These are phyloP conservation scores for Neurospora crassa DNA, from an alignment of 2,329 filamentous ascomycete species.

Conservation along the genomic window DNA sequence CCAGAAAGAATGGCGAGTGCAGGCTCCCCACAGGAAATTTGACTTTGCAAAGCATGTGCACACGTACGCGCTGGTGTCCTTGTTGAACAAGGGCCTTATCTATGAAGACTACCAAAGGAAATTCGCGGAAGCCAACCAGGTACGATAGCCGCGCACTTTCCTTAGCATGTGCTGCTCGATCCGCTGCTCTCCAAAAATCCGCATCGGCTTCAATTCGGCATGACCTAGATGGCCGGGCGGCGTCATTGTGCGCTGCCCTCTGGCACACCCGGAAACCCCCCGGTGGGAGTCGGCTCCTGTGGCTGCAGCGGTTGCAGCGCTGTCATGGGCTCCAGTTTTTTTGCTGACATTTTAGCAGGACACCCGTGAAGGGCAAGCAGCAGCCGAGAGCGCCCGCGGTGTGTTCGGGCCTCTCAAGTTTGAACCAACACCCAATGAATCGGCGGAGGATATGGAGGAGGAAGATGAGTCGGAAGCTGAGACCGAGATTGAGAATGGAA, in stretches of 20 bases:
- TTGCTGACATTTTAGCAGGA: constrained; percentile 37
- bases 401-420: constrained; percentile 47
- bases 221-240: not conserved
- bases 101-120: constrained; percentile 52
- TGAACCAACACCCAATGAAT: constrained; percentile 31
- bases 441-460: constrained; percentile 25
- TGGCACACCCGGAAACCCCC: constrained; percentile 7
- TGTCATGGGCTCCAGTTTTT: not conserved
- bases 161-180: constrained; percentile 2
- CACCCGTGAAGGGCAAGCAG: constrained; percentile 36
- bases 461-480: constrained; percentile 26
- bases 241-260: constrained; percentile 9
- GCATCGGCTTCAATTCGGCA: constrained; percentile 4
- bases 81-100: constrained; percentile 54
- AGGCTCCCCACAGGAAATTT: constrained; percentile 52
- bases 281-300: constrained; percentile 6
- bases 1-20: constrained; percentile 58
- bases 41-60: constrained; percentile 56
- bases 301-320: not conserved
- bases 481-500: constrained; percentile 30
- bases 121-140: constrained; percentile 36
- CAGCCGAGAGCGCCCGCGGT: constrained; percentile 39
- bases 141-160: constrained; percentile 23
- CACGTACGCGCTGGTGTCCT: constrained; percentile 52
- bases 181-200: not conserved